A percentile compares a stretch with the other conserved stretches of the same genome.
Evolutionary conservation across 768 basidiomycete genomes (phyloP).

Genomic region (Strobilomyces dryophilus): DNA sequence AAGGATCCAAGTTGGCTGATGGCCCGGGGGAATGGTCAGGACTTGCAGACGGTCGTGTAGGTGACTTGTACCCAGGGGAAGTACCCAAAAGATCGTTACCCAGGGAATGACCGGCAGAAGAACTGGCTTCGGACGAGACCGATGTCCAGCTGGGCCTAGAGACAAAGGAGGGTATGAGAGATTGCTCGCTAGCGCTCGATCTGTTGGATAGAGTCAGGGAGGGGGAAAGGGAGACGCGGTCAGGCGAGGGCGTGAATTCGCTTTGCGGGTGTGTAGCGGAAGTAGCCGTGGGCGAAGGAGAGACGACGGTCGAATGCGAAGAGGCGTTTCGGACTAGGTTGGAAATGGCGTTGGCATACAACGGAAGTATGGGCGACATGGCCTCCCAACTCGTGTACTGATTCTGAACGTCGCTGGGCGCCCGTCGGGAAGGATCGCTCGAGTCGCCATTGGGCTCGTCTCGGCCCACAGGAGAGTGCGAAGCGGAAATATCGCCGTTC

Average conservation of each 20-base stretch:
- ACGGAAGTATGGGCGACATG: constrained; percentile 14
- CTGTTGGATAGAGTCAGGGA: constrained; percentile 11
- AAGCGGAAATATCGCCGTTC: constrained; percentile 27
- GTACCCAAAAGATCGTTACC: constrained; percentile 11
- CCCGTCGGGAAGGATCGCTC: constrained; percentile 1
- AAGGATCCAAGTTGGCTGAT: constrained; percentile 8
- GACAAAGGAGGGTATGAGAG: constrained; percentile 9
- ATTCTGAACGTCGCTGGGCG: constrained; percentile 5
- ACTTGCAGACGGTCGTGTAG: constrained; percentile 18
- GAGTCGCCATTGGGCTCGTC: constrained; percentile 8
- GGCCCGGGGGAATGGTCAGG: constrained; percentile 20
- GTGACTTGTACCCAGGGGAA: constrained; percentile 17
- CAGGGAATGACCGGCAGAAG: constrained; percentile 8
- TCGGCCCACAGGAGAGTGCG: constrained; percentile 18
- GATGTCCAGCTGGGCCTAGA: constrained; percentile 24
- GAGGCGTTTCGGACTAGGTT: constrained; percentile 16
- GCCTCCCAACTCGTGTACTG: constrained; percentile 1
- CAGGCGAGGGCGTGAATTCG: constrained; percentile 13
- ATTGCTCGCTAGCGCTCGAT: constrained; percentile 14
- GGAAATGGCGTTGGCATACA: constrained; percentile 26
- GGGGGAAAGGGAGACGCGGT: constrained; percentile 11
- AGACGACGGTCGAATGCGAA: constrained; percentile 4
- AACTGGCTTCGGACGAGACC: constrained; percentile 22
- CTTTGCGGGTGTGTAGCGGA: constrained; percentile 6
- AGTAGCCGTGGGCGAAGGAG: constrained; percentile 4